Conservation (phyloP, 805 yeast species). For the Monosporozyma aerobia region DNA sequence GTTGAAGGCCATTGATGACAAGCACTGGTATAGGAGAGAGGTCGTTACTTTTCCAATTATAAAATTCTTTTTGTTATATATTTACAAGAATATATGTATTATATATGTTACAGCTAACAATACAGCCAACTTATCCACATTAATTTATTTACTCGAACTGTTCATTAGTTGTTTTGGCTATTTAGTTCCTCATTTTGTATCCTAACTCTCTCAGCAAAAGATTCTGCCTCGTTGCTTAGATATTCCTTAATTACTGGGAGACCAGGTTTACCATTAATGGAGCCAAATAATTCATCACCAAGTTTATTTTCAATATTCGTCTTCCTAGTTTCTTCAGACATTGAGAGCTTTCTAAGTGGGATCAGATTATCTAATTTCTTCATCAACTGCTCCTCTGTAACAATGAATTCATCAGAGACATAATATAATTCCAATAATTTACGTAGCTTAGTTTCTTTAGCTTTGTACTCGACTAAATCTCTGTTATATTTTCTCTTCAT, state of each 20-base stretch:
- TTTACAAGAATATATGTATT: slow-evolving; percentile 2
- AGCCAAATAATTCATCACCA: slow-evolving; percentile 32
- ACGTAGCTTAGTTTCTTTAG: slow-evolving; percentile 44
- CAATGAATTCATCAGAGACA: slow-evolving; percentile 56
- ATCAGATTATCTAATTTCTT: slow-evolving; percentile 13
- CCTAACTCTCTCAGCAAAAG: slow-evolving; percentile 15
- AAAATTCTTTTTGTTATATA: background rate
- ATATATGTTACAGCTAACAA: background rate
- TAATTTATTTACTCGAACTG: background rate
- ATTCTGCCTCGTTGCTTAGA: slow-evolving; percentile 26
- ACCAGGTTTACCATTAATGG: slow-evolving; percentile 29
- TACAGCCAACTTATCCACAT: background rate
- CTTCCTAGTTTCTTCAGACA: slow-evolving; percentile 2
- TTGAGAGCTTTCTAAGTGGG: background rate
- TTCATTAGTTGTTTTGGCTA: background rate
- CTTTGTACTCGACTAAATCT: slow-evolving; percentile 41
- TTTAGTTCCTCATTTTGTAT: background rate
- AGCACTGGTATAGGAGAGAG: background rate
- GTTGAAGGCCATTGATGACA: background rate
- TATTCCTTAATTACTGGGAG: slow-evolving; percentile 30
- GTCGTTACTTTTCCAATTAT: background rate
- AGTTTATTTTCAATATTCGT: slow-evolving; percentile 15
- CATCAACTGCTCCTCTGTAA: slow-evolving; percentile 57
- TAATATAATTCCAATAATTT: slow-evolving; percentile 64
- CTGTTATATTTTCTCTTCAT: slow-evolving; percentile 65